Evolutionary conservation across 345 rosid species (phyloP), one percentile per base, ranked within the genome.

Genomic region (Sonneratia caseolaris): DNA sequence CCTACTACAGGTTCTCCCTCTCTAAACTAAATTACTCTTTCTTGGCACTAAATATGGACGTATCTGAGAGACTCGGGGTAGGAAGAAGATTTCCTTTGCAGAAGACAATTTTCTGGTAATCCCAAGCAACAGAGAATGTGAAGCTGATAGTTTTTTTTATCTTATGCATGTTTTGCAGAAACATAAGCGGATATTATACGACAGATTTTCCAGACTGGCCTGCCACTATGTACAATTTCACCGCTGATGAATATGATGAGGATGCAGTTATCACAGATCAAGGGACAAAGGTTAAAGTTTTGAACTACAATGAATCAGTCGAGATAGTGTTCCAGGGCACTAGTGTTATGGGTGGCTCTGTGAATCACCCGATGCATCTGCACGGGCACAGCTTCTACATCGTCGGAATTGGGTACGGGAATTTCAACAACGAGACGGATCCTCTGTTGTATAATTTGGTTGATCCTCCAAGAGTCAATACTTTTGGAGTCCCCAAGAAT

Each of bases 401-500:
- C 3, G 65, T 61, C 3, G 65, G 65, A 13, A 22, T 61, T 7
- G 65, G 65, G 7, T 27, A n/a, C 14, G 65, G 65, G 11, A 61
- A 61, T 27, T 61, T 61, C 65, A 13, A 61, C 65, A 61, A 61
- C 16, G 36, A 61, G 35, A 61, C 65, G 3, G 65, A 61, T 61
- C 65, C 65, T 22, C 24, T 7, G 11, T 7, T 35, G 2, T 61
- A 61, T 27, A 61, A 61, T 61, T 32, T 61, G 15, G 24, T 61
- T 4, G 65, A 61, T 24, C 65, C 65, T 7, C 65, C 65, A 61
- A 22, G 24, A 3, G 65, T 61, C 5, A 61, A 61, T 6, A 61
- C 65, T 3, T 61, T 61, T 61, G 65, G 65, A 9, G 81, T 89
- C 1, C 92, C 96, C 70, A 89, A 92, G 8, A 91, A 89, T 7